A percentile compares a stretch with the other conserved stretches of the same genome.
Evolutionary conservation across 1,284 basidiomycete genomes (phyloP).

Genomic region (Sporisorium reilianum): DNA sequence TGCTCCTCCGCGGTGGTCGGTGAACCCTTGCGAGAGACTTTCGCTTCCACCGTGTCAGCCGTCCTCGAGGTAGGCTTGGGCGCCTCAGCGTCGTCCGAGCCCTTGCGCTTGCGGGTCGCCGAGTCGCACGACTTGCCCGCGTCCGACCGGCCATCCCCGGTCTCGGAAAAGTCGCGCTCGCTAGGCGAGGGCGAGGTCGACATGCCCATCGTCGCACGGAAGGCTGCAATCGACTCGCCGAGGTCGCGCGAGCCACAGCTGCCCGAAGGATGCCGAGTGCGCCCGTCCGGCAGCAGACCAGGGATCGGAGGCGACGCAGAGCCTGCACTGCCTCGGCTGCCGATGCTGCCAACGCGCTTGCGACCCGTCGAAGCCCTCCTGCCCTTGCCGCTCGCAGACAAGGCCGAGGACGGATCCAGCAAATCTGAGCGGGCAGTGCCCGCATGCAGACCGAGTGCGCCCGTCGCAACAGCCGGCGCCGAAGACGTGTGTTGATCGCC

Average conservation of each 20-base stretch:
- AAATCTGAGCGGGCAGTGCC: not conserved
- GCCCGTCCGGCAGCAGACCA: slow-evolving; percentile 48
- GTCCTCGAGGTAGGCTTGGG: slow-evolving; percentile 36
- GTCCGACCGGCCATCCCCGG: slow-evolving; percentile 18
- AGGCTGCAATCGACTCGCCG: slow-evolving; percentile 44
- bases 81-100: slow-evolving; percentile 15
- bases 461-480: slow-evolving; percentile 11
- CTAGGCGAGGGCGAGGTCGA: slow-evolving; percentile 41
- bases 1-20: slow-evolving; percentile 14
- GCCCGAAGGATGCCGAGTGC: slow-evolving; percentile 48
- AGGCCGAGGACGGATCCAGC: slow-evolving; percentile 15
- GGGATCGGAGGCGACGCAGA: slow-evolving; percentile 32
- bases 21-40: slow-evolving; percentile 24
- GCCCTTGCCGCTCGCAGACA: not conserved
- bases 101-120: slow-evolving; percentile 40
- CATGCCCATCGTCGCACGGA: slow-evolving; percentile 43
- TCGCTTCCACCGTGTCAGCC: slow-evolving; percentile 18
- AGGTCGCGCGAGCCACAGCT: slow-evolving; percentile 44
- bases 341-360: slow-evolving; percentile 15
- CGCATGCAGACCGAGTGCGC: slow-evolving; percentile 23
- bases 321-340: slow-evolving; percentile 20
- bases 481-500: slow-evolving; percentile 12
- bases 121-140: slow-evolving; percentile 18
- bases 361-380: slow-evolving; percentile 9
- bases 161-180: slow-evolving; percentile 18